Conservation (phyloP, 2,329 filamentous ascomycete species). For the Diaporthe batatas region DNA sequence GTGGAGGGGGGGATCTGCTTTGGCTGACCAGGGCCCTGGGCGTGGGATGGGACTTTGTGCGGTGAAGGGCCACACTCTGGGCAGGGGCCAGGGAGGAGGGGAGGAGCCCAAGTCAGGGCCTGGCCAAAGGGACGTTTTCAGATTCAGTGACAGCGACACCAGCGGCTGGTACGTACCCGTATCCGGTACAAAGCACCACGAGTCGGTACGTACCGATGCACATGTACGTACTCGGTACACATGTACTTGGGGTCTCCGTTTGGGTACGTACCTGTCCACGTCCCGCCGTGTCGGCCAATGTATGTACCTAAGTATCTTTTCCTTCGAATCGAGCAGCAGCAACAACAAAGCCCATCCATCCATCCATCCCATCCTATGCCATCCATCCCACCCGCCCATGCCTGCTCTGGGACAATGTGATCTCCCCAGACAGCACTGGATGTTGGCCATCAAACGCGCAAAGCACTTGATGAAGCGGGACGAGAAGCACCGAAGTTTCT, state of each 20-base stretch:
- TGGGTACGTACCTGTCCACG: constrained; percentile 41
- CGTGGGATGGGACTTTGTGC: constrained; percentile 37
- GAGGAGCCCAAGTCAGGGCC: constrained; percentile 34
- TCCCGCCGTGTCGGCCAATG: constrained; percentile 37
- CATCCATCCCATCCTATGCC: constrained; percentile 14
- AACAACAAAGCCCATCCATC: constrained; percentile 22
- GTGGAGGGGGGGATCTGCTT: constrained; percentile 35
- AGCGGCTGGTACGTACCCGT: constrained; percentile 26
- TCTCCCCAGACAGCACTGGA: constrained; percentile 24
- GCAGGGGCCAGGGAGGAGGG: constrained; percentile 33
- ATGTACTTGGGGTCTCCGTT: constrained; percentile 43
- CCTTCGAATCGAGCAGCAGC: background rate
- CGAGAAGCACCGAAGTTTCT: constrained; percentile 20
- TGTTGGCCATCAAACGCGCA: constrained; percentile 30
- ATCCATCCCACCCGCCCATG: constrained; percentile 14
- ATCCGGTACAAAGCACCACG: constrained; percentile 25
- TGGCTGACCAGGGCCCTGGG: constrained; percentile 35
- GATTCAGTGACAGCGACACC: constrained; percentile 23
- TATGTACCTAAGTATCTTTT: constrained; percentile 41
- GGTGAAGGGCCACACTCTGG: constrained; percentile 31
- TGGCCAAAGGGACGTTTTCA: constrained; percentile 33
- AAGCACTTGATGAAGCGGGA: constrained; percentile 23
- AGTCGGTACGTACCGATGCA: constrained; percentile 37
- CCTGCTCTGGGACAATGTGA: constrained; percentile 35
- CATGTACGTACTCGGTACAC: constrained; percentile 35